Base-by-base conservation (phyloP, 73 alveolate genomes). In the Symbiodinium pilosum region DNA sequence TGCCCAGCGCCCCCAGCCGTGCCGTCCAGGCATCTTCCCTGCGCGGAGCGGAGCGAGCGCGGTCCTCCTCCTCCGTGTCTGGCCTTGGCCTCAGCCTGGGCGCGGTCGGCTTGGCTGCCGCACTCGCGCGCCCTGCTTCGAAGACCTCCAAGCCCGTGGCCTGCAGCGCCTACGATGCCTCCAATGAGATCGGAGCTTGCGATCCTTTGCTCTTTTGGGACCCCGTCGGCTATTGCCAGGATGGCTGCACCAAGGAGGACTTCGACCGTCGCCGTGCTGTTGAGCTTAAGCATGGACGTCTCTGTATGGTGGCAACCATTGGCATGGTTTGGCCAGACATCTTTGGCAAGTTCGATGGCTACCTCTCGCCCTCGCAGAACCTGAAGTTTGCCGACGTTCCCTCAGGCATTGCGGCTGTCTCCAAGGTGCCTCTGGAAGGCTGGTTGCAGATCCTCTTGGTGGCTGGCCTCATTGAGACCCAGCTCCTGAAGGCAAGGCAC, bases 321-420 rank as follows among this genome's bases (percentile, higher is more conserved):
- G 98, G 98, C 93, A 93, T 93, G 98, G 68, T 93, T 43, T 93
- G 98, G 98, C 98, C 98, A 0, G 98, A 93, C 84, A 43, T 93
- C 69, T 93, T 93, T 68, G 98, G 98, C 92, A 93, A 93, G 87
- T 93, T 93, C 84, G 98, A 93, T 77, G 98, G 98, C 93, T 73
- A 93, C 93, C 40, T 93, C 42, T 93, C 98, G 9, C 98, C 98
- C 38, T 93, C 98, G 40, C 92, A 77, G 98, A 52, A 81, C 84
- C 83, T 93, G 93, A 93, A 93, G 98, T 93, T 93, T 77, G 59
- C 93, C 28, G 98, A 93, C 24, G 92, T 93, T 56, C 98, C 98
- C 28, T n/a, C 59, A 36, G 98, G 98, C 83, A 18, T 93, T 38
- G 98, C 93, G 18, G 98, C 98, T 34, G 83, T 93, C 85, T 47